Conservation (phyloP, 2,329 filamentous ascomycete genomes). For the Penicillium frequentans region DNA sequence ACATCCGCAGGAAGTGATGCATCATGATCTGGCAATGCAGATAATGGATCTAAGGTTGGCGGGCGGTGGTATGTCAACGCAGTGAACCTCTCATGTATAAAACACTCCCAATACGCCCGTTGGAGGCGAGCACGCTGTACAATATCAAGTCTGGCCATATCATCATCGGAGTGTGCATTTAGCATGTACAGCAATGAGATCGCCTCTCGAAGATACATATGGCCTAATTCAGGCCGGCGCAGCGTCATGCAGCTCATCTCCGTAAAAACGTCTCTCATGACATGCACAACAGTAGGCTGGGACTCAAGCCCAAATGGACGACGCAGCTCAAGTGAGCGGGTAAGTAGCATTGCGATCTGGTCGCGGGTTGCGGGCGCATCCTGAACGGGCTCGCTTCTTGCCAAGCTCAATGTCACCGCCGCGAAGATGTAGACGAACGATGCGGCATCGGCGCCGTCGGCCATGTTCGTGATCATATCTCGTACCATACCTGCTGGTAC, state of each 20-base stretch:
- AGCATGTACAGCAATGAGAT: conserved; percentile 49
- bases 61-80: conserved; percentile 52
- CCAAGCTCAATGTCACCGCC: conserved; percentile 48
- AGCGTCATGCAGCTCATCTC: conserved; percentile 55
- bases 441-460: conserved; percentile 37
- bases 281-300: conserved; percentile 45
- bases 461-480: conserved; percentile 36
- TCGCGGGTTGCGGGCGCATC: conserved; percentile 27
- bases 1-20: conserved; percentile 39
- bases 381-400: conserved; percentile 26
- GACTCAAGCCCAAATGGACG: conserved; percentile 41
- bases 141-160: conserved; percentile 30
- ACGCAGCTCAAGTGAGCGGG: conserved; percentile 37
- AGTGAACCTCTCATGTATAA: conserved; percentile 59
- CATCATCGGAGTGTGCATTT: conserved; percentile 44
- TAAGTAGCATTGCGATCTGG: conserved; percentile 27
- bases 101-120: conserved; percentile 57
- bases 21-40: conserved; percentile 42
- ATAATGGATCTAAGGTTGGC: conserved; percentile 42
- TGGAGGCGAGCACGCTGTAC: conserved; percentile 46
- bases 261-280: conserved; percentile 55
- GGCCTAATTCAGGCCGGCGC: conserved; percentile 50
- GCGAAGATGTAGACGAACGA: conserved; percentile 49
- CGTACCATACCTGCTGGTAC: conserved; percentile 44
- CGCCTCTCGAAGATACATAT: conserved; percentile 53